These are phyloP conservation scores for Rhytidiadelphus loreus DNA, from an alignment of 225 moss, liverwort and hornwort genomes.

Conservation along the genomic window DNA sequence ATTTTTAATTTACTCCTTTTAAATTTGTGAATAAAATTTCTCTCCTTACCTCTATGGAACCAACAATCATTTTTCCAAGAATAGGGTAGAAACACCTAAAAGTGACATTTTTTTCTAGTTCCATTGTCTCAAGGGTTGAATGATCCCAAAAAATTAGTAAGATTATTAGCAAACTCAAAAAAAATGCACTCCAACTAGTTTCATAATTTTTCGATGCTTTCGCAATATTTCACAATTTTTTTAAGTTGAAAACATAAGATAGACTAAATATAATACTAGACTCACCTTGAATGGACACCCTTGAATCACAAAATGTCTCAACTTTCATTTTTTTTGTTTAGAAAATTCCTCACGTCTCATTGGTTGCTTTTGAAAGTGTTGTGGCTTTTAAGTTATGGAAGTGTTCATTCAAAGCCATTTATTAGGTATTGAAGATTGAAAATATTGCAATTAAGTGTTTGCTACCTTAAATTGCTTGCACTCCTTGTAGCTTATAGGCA, in stretches of 20 bases:
- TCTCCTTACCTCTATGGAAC: fast-evolving
- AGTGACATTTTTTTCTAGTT: neutral
- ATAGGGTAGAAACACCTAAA: neutral
- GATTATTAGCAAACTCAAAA: neutral
- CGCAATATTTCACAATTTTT: neutral
- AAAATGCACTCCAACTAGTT: neutral
- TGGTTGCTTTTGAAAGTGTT: neutral
- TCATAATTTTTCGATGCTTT: fast-evolving
- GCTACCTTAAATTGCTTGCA: neutral
- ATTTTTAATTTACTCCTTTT: neutral
- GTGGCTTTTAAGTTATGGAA: neutral
- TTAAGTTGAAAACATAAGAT: neutral
- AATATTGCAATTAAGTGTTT: neutral
- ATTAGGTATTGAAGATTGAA: neutral
- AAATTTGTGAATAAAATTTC: neutral
- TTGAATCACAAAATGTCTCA: neutral
- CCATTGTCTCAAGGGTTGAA: neutral
- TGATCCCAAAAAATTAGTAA: too few relatives aligned
- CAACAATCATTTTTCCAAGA: neutral
- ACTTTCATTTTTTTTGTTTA: neutral
- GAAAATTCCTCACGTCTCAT: neutral
- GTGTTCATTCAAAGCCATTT: neutral
- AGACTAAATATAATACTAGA: neutral
- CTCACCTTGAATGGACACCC: neutral
- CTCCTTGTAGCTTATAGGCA: neutral